phyloP scores from a whole-genome alignment of 768 basidiomycete species.

The Chalciporus pseudorubinellus region DNA sequence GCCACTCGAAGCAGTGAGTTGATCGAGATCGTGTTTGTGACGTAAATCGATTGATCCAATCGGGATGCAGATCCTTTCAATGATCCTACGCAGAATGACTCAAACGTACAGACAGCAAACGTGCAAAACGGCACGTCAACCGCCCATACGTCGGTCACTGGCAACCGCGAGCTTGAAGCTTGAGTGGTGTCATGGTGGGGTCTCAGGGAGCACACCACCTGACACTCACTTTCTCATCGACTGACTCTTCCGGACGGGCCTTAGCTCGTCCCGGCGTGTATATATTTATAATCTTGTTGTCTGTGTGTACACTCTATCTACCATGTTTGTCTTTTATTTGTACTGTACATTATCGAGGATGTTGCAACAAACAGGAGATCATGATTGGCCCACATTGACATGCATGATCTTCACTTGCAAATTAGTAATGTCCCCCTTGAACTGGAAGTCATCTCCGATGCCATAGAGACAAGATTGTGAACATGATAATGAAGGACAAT shows the following conservation, averaged over 20 bases:
- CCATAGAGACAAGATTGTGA: too few relatives aligned
- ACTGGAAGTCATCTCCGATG: too few relatives aligned
- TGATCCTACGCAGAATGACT: background rate
- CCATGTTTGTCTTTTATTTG: too few relatives aligned
- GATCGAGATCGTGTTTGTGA: too few relatives aligned
- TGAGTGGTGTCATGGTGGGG: background rate
- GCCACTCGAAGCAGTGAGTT: background rate
- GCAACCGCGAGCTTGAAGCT: background rate
- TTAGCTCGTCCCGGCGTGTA: background rate
- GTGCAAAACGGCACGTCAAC: background rate
- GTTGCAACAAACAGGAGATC: too few relatives aligned
- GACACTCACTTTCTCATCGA: background rate
- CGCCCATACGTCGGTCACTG: background rate
- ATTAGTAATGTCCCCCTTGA: too few relatives aligned
- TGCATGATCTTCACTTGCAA: too few relatives aligned
- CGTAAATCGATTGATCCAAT: too few relatives aligned
- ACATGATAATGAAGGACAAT: too few relatives aligned
- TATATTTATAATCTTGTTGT: background rate
- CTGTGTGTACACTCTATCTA: too few relatives aligned
- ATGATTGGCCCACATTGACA: too few relatives aligned
- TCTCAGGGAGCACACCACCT: background rate
- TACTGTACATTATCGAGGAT: too few relatives aligned
- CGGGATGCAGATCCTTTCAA: background rate
- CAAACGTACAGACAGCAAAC: background rate
- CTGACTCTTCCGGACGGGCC: background rate